Evolutionary conservation across 2,329 filamentous ascomycete genomes (phyloP), one percentile per base, ranked within the genome.

Genomic region (Zymoseptoria crescenta): DNA sequence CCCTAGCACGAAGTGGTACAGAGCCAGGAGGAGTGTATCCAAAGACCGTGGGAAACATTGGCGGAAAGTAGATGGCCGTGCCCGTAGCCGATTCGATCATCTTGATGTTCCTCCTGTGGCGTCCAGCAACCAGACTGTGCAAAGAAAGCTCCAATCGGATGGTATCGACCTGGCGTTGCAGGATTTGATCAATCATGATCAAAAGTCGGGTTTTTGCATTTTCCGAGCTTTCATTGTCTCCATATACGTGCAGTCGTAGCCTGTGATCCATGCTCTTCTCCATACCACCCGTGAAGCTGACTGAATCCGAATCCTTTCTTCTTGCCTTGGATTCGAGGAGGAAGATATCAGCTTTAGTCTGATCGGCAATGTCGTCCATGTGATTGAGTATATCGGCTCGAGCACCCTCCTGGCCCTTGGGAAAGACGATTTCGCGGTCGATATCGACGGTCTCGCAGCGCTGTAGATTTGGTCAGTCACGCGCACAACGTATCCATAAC

Each of bases 31-130:
- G 92, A 56, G 87, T 89, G 74, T 96, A 99, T 60, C 90, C 88
- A 71, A 94, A 96, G 64, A 96, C 87, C 60, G 88, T 86, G 13
- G 93, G 92, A 72, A 97, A 97, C 0, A 93, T 88, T 7, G 92
- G 91, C 28, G 94, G 94, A 72, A 99, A 97, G 77, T 99, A 99
- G 69, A 99, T 97, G 64, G 94, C 93, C 8, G 94, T 97, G 69
- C 92, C 91, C 13, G 94, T 97, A 28, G 88, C 86, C 13, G 94
- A 96, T 75, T 99, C 94, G 70, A 99, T 96, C 69, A 94, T 79
- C 79, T 97, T 97, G 78, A 99, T 96, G 74, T 96, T 96, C 79
- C 96, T 96, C 67, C 94, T 85, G 67, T 92, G 93, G 54, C 94
- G 89, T 54, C 94, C 94, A 73, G 92, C 96, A 54, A 97, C 86